Conservation (phyloP, 176 grass and related monocot genomes). For the Carex littledalei region DNA sequence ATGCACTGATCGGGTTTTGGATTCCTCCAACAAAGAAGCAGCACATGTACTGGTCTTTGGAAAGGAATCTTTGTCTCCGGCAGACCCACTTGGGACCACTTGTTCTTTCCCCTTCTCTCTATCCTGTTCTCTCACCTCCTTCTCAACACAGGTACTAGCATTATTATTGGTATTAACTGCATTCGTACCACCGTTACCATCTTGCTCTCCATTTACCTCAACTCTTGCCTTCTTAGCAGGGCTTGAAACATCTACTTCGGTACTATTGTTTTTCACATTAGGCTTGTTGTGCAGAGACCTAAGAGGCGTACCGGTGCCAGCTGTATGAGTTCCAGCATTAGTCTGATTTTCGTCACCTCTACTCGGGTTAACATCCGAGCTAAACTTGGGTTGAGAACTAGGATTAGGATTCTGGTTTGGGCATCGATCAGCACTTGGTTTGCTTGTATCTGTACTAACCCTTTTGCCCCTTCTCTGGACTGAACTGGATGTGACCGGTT, state of each 20-base stretch:
- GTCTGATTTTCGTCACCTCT: neutral
- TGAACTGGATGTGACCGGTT: constrained; percentile 1
- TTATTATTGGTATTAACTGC: neutral
- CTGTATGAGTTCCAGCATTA: neutral
- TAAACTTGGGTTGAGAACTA: neutral
- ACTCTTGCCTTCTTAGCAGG: neutral
- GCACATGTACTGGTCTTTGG: no score
- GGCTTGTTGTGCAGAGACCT: neutral
- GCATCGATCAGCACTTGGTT: neutral
- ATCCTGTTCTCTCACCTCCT: constrained; percentile 26
- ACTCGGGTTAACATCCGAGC: neutral
- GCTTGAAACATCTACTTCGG: neutral
- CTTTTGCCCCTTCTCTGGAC: neutral
- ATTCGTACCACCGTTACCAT: neutral
- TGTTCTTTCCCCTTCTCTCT: constrained; percentile 13
- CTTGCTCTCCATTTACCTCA: neutral
- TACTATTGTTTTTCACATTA: constrained; percentile 2
- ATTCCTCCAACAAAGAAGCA: neutral
- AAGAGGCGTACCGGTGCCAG: neutral
- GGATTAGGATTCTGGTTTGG: neutral
- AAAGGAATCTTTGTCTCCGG: no score
- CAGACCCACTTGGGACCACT: neutral
- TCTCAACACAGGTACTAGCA: constrained; percentile 1
- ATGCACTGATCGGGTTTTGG: neutral
- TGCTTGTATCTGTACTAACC: constrained; percentile 10